phyloP scores from a whole-genome alignment of 257 asterid species.

The Solanum lignicaule region DNA sequence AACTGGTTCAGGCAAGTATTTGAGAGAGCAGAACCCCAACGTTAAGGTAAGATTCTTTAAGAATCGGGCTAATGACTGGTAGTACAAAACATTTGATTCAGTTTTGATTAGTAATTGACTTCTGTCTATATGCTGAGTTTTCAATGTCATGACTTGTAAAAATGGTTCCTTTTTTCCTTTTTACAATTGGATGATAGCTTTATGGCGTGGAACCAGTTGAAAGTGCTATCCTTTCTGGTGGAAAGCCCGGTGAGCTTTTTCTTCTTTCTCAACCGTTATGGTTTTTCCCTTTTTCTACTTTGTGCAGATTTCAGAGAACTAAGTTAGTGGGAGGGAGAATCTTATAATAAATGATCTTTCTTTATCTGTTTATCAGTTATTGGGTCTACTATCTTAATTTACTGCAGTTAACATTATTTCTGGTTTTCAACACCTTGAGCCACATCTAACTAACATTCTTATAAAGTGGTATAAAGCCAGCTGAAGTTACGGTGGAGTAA shows the following conservation, averaged over 20 bases:
- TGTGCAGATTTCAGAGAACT: not conserved
- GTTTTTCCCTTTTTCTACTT: not conserved
- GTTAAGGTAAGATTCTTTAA: slow-evolving; percentile 34
- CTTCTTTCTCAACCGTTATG: not conserved
- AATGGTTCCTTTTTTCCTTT: not conserved
- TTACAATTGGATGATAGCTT: slow-evolving; percentile 22
- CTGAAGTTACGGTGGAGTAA: not conserved
- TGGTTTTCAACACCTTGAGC: not conserved
- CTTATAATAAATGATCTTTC: not conserved
- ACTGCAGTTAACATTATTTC: not conserved
- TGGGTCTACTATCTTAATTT: not conserved
- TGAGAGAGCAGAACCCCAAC: slow-evolving; percentile 57
- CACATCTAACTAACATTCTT: not conserved
- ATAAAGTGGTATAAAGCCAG: not conserved
- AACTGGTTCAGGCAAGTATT: slow-evolving; percentile 57
- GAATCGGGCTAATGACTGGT: not conserved
- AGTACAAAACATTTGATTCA: not conserved
- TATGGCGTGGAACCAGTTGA: slow-evolving; percentile 76
- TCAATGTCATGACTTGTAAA: not conserved
- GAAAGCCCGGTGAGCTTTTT: slow-evolving; percentile 70
- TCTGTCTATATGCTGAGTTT: not conserved
- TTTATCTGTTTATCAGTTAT: not conserved
- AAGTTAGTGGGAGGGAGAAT: not conserved
- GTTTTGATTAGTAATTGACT: not conserved
- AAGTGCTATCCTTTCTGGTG: slow-evolving; percentile 79